Percentiles rank a stretch among this genome's conserved stretches.
Evolutionary conservation across 2,329 filamentous ascomycete genomes (phyloP).

Genomic region (Talaromyces verruculosus): DNA sequence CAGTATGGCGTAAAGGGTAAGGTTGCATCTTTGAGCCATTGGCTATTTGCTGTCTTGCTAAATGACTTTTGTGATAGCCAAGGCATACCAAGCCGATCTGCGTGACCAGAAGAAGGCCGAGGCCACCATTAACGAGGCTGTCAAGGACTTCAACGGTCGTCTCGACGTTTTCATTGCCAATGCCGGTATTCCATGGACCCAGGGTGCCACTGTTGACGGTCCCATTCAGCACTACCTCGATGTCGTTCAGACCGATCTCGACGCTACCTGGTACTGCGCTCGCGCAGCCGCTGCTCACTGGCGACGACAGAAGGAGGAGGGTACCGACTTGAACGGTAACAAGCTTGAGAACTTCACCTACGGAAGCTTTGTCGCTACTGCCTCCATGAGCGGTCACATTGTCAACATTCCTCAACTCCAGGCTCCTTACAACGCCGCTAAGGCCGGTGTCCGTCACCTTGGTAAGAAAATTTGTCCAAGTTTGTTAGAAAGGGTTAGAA

Average conservation of each 20-base stretch:
- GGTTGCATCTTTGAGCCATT: conserved; percentile 28
- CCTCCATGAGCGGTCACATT: conserved; percentile 75
- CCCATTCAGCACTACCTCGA: conserved; percentile 63
- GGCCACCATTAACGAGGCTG: conserved; percentile 42
- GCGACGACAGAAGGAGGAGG: conserved; percentile 67
- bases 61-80: conserved; percentile 34
- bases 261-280: conserved; percentile 76
- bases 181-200: conserved; percentile 71
- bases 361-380: conserved; percentile 75
- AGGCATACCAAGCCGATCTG: conserved; percentile 53
- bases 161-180: conserved; percentile 80
- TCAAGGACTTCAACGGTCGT: conserved; percentile 68
- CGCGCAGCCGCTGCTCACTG: conserved; percentile 69
- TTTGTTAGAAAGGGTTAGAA: conserved; percentile 29
- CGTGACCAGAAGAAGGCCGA: conserved; percentile 45
- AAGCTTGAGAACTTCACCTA: conserved; percentile 60
- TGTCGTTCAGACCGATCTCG: conserved; percentile 70
- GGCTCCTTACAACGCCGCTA: conserved; percentile 71
- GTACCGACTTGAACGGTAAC: conserved; percentile 62
- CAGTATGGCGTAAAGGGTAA: conserved; percentile 67
- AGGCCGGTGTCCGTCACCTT: conserved; percentile 59
- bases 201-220: conserved; percentile 67
- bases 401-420: conserved; percentile 76
- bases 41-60: not conserved
- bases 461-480: conserved; percentile 49